Evolutionary conservation across 1,284 basidiomycete species (phyloP), one percentile per base, ranked within the genome.

Genomic region (Entoloma clypeatum): DNA sequence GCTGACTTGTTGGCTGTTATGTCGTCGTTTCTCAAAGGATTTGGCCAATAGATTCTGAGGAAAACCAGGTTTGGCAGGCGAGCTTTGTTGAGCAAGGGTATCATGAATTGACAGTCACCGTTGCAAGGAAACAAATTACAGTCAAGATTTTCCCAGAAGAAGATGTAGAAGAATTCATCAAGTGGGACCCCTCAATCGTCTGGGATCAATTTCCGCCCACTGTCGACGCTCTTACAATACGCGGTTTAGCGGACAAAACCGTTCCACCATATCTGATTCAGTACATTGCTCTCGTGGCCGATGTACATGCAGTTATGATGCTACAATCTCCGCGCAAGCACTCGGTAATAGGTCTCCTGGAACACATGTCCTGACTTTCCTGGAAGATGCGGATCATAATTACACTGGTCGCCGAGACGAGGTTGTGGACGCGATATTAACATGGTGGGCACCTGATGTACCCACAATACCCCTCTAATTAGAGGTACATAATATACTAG

Each of bases 331-430:
- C 44, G 74, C 81, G 1, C 68, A 72, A 11, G 74, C 74, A 2
- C 67, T 86, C 26, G 70, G 77, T n/a, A 52, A 61, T 19, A 68
- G 82, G 42, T 51, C 53, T 10, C 74, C 78, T 10, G 86, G 84
- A 29, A 85, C 81, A 3, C 83, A 86, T 54, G 79, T 67, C 19
- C 63, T 88, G 18, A 72, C 79, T 54, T 62, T 80, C 19, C 63
- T 85, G 22, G 86, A 87, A 56, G 72, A 72, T 33, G 82, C 78
- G 9, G 83, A 86, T 60, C 85, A 88, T 55, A 88, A 86, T 59
- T 82, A 81, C 52, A 78, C 74, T 23, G 75, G 76, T 57, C 70
- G 71, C 46, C 71, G 74, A 46, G 79, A 83, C 43, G 74, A 83
- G 43, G 67, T 86, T 7, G 74, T 81, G 7, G 71, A 74, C 29